Evolutionary conservation across 2,329 filamentous ascomycete species (phyloP), one percentile per base, ranked within the genome.

Genomic region (Geosmithia flava): DNA sequence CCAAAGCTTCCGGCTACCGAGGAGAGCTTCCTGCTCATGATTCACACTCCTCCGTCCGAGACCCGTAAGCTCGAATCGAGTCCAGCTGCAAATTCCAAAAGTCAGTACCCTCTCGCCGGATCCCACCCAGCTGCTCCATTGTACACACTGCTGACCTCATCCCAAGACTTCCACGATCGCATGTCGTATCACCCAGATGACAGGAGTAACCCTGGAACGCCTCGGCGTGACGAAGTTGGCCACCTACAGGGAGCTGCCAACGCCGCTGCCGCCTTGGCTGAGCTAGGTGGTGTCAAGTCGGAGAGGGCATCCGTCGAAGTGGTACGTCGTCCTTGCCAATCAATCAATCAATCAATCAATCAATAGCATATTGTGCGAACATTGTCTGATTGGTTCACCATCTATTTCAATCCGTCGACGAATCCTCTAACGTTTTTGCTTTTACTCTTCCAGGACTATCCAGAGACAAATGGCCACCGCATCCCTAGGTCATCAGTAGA

Each of bases 1-100:
- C 83, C 93, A 46, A 96, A 97, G 78, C 85, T 97, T 58, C 91
- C 93, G 56, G 93, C 93, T 45, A 98, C 91, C 57, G 91, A 96
- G 68, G 91, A 97, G 70, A 96, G 89, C 81, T 96, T 98, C 68
- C 74, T 86, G 61, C 75, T 95, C 65, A 97, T 97, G 93, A 87
- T 97, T 66, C 94, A 82, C 66, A 89, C 87, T 55, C 85, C 88
- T 53, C 90, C 87, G 11, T 83, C 83, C 52, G 83, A 87, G 63
- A 78, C 78, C 59, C 78, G 76, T 43, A 77, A 76, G 52, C 53
- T 56, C 47, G 59, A 63, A 45, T 59, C 61, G 51, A 59, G 56
- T 49, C 58, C 63, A 43, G 55, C 60, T 44, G 56, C 63, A 20
- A 54, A 57, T 49, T 50, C 60, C 47, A 61, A 61, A 53, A 58